These are phyloP conservation scores for Hibiscus trionum DNA, from an alignment of 345 rosid species.

Conservation along the genomic window DNA sequence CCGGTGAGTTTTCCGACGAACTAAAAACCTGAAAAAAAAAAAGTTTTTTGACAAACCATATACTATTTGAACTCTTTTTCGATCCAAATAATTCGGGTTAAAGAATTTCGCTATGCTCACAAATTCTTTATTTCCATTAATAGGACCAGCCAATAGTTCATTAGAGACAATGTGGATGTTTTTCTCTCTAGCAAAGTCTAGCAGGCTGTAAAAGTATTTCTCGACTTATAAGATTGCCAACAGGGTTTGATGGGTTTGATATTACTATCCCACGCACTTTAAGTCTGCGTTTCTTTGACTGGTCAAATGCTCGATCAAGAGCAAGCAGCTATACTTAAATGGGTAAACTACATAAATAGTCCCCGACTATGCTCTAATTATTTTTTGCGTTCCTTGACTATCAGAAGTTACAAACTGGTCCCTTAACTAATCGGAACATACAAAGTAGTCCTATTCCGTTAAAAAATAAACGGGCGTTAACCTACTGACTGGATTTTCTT, in stretches of 20 bases:
- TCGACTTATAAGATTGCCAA: conserved; percentile 47
- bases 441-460: no score
- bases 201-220: conserved; percentile 56
- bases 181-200: conserved; percentile 68
- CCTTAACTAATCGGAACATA: no score
- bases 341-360: no score
- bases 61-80: conserved; percentile 69
- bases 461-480: neutral
- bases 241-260: conserved; percentile 41
- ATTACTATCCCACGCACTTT: conserved; percentile 67
- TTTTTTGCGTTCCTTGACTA: no score
- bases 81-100: conserved; percentile 48
- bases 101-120: conserved; percentile 71
- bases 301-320: conserved; percentile 72
- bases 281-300: conserved; percentile 82
- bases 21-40: conserved; percentile 57
- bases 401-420: no score
- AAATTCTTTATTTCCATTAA: conserved; percentile 52
- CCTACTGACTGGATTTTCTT: no score
- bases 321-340: no score
- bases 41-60: conserved; percentile 61
- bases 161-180: conserved; percentile 77
- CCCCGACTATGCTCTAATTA: no score
- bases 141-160: conserved; percentile 61
- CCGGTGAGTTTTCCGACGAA: no score